Percentiles rank a stretch among this genome's conserved stretches.
Conservation (phyloP, 257 asterid genomes). For the Petunia secreta region DNA sequence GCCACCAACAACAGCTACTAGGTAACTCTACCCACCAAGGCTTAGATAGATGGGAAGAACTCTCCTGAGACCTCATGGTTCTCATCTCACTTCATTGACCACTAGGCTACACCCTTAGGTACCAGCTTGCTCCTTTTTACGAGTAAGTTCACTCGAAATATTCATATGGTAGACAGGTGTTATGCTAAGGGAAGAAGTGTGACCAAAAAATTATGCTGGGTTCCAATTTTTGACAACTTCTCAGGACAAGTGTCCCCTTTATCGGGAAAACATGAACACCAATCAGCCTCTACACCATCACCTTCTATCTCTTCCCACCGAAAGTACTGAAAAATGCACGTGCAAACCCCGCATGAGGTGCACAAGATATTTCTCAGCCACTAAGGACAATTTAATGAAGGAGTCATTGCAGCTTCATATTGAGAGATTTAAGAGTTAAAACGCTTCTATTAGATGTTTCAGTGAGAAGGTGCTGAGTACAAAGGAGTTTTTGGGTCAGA, state of each 20-base stretch:
- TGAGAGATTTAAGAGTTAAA: neutral
- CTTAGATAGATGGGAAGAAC: no score
- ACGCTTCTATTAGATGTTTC: neutral
- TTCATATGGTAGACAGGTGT: conserved; percentile 1
- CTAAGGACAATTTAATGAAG: conserved; percentile 6
- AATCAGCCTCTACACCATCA: no score
- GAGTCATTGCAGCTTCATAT: conserved; percentile 2
- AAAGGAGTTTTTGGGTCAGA: neutral
- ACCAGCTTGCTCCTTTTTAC: conserved; percentile 15
- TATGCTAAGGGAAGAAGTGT: conserved; percentile 14
- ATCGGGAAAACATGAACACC: no score
- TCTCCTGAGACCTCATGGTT: no score
- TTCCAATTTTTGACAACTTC: neutral
- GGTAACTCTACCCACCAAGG: no score
- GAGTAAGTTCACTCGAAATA: no score
- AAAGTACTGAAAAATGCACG: neutral
- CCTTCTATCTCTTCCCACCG: neutral
- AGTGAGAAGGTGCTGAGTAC: neutral
- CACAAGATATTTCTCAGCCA: neutral
- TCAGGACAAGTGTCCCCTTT: neutral
- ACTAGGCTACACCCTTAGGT: no score
- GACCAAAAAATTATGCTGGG: neutral
- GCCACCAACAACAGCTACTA: no score
- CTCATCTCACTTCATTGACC: no score
- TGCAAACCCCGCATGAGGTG: neutral